Evolutionary conservation across 2,329 filamentous ascomycete genomes (phyloP), one percentile per base, ranked within the genome.

Genomic region (Blastomyces parvus): DNA sequence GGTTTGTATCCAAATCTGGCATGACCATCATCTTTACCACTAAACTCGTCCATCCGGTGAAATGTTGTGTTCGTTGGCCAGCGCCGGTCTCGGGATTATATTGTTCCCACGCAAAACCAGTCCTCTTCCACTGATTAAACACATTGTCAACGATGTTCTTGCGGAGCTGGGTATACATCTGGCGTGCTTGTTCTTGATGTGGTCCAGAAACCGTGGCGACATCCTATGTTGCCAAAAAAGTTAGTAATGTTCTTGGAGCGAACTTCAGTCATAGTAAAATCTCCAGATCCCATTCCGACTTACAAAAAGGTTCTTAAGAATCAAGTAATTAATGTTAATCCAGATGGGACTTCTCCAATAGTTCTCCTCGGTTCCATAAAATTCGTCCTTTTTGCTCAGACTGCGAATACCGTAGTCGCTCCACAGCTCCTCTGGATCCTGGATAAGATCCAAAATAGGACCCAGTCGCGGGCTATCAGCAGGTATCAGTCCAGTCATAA

Each of bases 1-100:
- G 67, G 44, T 61, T 60, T 33, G 68, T 66, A 48, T 69, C 69
- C 52, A 90, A 72, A 69, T 95, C 88, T 7, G 91, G 89, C 90
- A 99, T 93, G 57, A 86, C 86, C 91, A 97, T 96, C 68, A 99
- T 90, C 81, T 96, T 97, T 56, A 97, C 92, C 58, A 97, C 90
- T 76, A 97, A 80, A 74, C 91, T 96, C n/a, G 94, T 99, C 94
- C 94, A 99, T 60, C 94, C 94, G 0, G 94, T 97, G 74, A 99
- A 99, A 76, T 97, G 93, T 81, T 97, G 91, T 5, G 92, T 97
- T 52, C 94, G 84, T 80, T 97, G 93, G n/a, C 94, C 94, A 61
- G 84, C 84, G 56, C 94, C 94, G 3, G 90, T 96, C 70, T 96
- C 91, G 0, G 92, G 91, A 74, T 96, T 90, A 76, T 97, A 99